Evolutionary conservation across 352 stramenopile genomes (phyloP).

Genomic region (Ochromonadaceae sp.): DNA sequence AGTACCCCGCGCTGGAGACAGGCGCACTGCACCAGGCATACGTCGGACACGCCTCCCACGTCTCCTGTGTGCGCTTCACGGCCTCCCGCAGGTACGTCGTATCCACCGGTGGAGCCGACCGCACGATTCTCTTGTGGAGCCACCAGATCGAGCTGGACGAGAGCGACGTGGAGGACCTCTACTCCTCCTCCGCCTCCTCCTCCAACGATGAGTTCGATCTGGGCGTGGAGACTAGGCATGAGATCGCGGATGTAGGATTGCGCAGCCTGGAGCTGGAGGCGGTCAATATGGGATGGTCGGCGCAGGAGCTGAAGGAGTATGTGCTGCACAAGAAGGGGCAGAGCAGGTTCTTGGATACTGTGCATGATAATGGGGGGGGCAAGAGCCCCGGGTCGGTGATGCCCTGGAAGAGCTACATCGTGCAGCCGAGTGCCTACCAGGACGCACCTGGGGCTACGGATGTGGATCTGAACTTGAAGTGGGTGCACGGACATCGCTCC

Average conservation of each 20-base stretch:
- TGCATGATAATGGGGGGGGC: neutral
- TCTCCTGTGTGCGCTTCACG: conserved; percentile 61
- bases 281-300: neutral
- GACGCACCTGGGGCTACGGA: conserved; percentile 13
- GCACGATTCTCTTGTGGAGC: conserved; percentile 58
- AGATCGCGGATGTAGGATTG: neutral
- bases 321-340: no score
- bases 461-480: conserved; percentile 25
- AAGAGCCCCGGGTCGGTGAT: no score
- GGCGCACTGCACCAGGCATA: conserved; percentile 43
- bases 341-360: neutral
- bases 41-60: conserved; percentile 53
- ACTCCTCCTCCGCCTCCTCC: neutral
- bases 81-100: conserved; percentile 44
- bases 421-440: conserved; percentile 21
- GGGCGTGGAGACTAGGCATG: neutral
- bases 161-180: neutral
- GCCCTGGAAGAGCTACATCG: conserved; percentile 44
- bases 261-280: neutral
- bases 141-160: conserved; percentile 12
- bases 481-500: conserved; percentile 32
- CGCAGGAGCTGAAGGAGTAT: neutral
- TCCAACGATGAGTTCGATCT: neutral
- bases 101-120: conserved; percentile 54
- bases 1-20: conserved; percentile 52